Evolutionary conservation across 257 asterid genomes (phyloP), one percentile per base, ranked within the genome.

Genomic region (Ocimum tenuiflorum): DNA sequence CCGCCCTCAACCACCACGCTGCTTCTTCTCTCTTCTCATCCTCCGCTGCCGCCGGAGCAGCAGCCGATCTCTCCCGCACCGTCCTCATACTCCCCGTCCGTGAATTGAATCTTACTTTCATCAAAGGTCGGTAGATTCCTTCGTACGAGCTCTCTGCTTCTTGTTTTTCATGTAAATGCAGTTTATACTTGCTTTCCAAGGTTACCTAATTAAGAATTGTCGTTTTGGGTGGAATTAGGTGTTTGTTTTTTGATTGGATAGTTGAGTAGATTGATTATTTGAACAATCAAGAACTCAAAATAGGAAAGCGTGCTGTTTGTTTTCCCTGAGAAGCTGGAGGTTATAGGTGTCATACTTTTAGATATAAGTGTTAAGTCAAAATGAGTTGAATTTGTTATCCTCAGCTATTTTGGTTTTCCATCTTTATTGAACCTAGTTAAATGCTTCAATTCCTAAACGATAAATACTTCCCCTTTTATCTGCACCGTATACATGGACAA

Each of bases 61-160:
- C 73, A 4, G 72, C 82, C 39, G 96, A 88, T 86, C 96, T 86
- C 50, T 86, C 95, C 15, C 94, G 98, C 15, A 79, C 95, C 1
- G 95, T 91, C 11, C 83, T 91, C 35, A 84, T 91, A n/a, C 90
- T 91, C 41, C 98, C 98, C 0, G 88, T 91, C 62, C 89, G 94
- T 35, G 95, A 88, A 69, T 81, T 91, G 85, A 81, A 91, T 78
- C 83, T 91, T 69, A 73, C 95, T 27, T 75, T 88, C 76, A 78
- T 91, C 35, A 78, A 60, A 80, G 96, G 96, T 88, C 23, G 31
- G 2, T 27, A 27, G 31, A 1, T 27, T 27, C 4, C 31, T 27
- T 1, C 4, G n/a, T n/a, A n/a, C 4, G 31, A 27, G 31, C 31
- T 27, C 4, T 27, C 31, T 27, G 27, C 29, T 65, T 36, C 62